Conservation (phyloP, 2,329 filamentous ascomycete genomes). For the Alternaria tenuissima region DNA sequence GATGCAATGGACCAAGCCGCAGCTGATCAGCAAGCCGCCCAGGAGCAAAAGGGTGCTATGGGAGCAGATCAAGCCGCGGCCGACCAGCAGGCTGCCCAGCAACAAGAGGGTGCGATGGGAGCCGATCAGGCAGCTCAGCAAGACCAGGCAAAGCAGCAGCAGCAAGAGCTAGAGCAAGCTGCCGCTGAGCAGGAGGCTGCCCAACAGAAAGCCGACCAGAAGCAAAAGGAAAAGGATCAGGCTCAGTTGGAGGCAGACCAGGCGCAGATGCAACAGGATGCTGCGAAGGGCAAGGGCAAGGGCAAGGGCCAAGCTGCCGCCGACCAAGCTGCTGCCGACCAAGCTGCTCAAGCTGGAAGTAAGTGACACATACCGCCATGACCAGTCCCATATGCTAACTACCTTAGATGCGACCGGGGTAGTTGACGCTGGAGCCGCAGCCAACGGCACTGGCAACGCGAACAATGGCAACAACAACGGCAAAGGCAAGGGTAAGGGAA, state of each 20-base stretch:
- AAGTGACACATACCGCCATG: conserved; percentile 1
- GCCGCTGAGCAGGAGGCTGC: conserved; percentile 14
- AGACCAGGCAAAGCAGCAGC: conserved; percentile 4
- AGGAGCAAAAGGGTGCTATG: neutral
- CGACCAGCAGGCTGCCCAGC: conserved; percentile 7
- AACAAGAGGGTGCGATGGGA: conserved; percentile 1
- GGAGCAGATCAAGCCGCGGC: conserved; percentile 8
- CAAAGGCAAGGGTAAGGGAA: conserved; percentile 21
- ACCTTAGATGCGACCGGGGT: conserved; percentile 18
- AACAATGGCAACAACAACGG: conserved; percentile 10
- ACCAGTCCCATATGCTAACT: neutral
- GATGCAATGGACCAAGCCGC: conserved; percentile 5
- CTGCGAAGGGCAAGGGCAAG: conserved; percentile 7
- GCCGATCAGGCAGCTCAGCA: conserved; percentile 6
- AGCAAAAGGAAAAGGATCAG: conserved; percentile 10
- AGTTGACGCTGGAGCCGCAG: conserved; percentile 4
- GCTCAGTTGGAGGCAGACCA: conserved; percentile 7
- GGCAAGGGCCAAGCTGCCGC: neutral
- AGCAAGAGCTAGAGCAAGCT: conserved; percentile 11
- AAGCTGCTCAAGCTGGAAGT: conserved; percentile 23
- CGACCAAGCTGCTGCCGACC: conserved; percentile 1
- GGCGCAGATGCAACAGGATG: conserved; percentile 13
- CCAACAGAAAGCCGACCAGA: conserved; percentile 10
- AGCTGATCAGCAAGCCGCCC: conserved; percentile 10
- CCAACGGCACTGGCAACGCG: neutral